These are phyloP conservation scores for Ogataea dorogensis DNA, from an alignment of 805 yeast species.

Conservation along the genomic window DNA sequence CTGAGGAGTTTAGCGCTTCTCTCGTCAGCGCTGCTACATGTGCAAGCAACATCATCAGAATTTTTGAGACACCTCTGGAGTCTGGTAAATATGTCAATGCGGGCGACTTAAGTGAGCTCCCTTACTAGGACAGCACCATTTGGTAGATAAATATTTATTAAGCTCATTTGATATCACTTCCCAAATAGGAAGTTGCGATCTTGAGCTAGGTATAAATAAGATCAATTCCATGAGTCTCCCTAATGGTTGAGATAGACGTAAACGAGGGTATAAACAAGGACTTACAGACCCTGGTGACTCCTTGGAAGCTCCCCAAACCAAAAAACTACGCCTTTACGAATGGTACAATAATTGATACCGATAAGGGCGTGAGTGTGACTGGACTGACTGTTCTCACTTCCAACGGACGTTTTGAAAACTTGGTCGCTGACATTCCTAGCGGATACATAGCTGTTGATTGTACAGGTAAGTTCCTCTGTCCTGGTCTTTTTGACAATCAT, in stretches of 20 bases:
- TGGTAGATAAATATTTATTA: too few species aligned
- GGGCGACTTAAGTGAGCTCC: background rate
- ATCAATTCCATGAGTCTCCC: background rate
- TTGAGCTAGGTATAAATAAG: background rate
- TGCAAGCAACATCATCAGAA: too few species aligned
- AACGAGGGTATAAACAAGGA: constrained; percentile 29
- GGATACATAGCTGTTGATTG: constrained; percentile 23
- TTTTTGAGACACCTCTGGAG: too few species aligned
- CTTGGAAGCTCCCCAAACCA: constrained; percentile 28
- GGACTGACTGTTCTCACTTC: constrained; percentile 21
- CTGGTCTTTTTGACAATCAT: constrained; percentile 31
- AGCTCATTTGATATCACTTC: too few species aligned
- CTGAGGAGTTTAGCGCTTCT: too few species aligned
- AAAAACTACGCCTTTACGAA: constrained; percentile 23
- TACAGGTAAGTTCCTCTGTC: constrained; percentile 27
- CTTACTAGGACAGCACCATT: too few species aligned
- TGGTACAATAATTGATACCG: constrained; percentile 22
- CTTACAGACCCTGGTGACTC: constrained; percentile 20
- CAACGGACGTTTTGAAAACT: constrained; percentile 22
- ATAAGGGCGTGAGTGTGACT: constrained; percentile 14
- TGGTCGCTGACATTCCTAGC: constrained; percentile 3
- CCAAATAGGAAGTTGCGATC: constrained; percentile 12
- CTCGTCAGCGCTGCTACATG: too few species aligned
- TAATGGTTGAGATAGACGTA: constrained; percentile 21
- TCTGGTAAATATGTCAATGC: background rate